phyloP scores from a whole-genome alignment of 2,329 filamentous ascomycete genomes.

The Talaromyces sp. region DNA sequence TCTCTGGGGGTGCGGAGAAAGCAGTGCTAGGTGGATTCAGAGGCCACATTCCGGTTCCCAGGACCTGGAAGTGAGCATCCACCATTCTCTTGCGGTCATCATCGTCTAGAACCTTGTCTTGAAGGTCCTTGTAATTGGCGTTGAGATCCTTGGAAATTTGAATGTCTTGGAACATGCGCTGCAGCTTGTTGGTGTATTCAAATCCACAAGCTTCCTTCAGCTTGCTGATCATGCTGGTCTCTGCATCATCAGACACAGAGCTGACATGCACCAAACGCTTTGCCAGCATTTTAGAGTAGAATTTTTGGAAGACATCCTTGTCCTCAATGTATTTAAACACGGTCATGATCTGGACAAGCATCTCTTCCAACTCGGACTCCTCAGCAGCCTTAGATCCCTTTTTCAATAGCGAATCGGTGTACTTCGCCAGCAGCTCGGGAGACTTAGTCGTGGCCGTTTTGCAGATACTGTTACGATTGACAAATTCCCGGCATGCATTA shows the following conservation, averaged over 20 bases:
- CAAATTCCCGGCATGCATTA: conserved; percentile 96
- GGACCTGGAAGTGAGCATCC: conserved; percentile 87
- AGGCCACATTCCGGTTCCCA: conserved; percentile 98
- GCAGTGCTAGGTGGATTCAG: conserved; percentile 82
- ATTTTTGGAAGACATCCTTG: conserved; percentile 99
- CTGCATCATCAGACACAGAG: conserved; percentile 94
- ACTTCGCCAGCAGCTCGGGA: conserved; percentile 91
- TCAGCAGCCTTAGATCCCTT: conserved; percentile 89
- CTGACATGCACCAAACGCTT: conserved; percentile 92
- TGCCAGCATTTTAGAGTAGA: conserved; percentile 95
- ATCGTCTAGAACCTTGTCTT: conserved; percentile 66
- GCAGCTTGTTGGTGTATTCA: conserved; percentile 98
- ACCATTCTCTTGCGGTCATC: conserved; percentile 68
- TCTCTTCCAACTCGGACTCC: conserved; percentile 88
- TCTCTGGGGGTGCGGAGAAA: conserved; percentile 83
- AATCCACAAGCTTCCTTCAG: conserved; percentile 98
- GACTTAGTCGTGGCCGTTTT: conserved; percentile 91
- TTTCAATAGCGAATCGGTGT: conserved; percentile 87
- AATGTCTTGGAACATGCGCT: conserved; percentile 99
- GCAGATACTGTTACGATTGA: conserved; percentile 96
- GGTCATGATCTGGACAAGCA: conserved; percentile 92
- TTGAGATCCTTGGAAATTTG: conserved; percentile 99
- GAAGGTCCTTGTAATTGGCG: conserved; percentile 78
- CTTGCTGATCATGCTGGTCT: conserved; percentile 99
- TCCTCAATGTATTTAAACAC: conserved; percentile 99